Conservation (phyloP, 2,329 filamentous ascomycete genomes). For the Rhytidhysteron rufulum region DNA sequence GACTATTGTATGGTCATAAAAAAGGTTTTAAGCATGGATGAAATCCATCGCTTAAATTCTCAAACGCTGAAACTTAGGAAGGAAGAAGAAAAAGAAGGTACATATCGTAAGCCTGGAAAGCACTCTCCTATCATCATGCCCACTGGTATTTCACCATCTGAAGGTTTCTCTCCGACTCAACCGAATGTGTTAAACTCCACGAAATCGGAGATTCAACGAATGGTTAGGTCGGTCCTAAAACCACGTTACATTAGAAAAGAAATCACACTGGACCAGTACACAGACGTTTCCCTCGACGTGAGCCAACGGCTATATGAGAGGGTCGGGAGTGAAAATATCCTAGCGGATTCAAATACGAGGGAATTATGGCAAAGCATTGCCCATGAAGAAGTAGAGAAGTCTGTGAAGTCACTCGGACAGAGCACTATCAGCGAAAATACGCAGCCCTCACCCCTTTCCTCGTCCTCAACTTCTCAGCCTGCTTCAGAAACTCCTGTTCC, state of each 20-base stretch:
- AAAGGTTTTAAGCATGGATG: no score
- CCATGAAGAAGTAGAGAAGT: slow-evolving; percentile 71
- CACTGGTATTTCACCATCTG: slow-evolving; percentile 48
- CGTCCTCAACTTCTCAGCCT: no score
- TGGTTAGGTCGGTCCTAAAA: slow-evolving; percentile 78
- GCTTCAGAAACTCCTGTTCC: no score
- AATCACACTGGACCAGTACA: slow-evolving; percentile 86
- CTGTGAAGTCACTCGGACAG: slow-evolving; percentile 47
- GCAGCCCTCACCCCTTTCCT: no score
- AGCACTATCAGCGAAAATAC: no score
- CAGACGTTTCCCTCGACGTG: slow-evolving; percentile 83
- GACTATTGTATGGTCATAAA: no score
- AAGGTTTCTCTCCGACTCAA: slow-evolving; percentile 67
- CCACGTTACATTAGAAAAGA: slow-evolving; percentile 77
- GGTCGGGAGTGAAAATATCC: slow-evolving; percentile 49
- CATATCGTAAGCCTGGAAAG: slow-evolving; percentile 25
- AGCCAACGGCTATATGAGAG: slow-evolving; percentile 81
- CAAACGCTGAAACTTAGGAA: no score
- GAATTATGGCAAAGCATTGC: slow-evolving; percentile 74
- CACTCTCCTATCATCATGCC: slow-evolving; percentile 26
- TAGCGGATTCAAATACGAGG: slow-evolving; percentile 61
- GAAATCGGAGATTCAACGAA: slow-evolving; percentile 83
- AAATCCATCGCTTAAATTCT: no score
- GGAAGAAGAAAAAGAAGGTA: no score
- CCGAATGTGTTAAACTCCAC: slow-evolving; percentile 68